These are phyloP conservation scores for Crepidotus variabilis DNA, from an alignment of 768 basidiomycete genomes.

Conservation along the genomic window DNA sequence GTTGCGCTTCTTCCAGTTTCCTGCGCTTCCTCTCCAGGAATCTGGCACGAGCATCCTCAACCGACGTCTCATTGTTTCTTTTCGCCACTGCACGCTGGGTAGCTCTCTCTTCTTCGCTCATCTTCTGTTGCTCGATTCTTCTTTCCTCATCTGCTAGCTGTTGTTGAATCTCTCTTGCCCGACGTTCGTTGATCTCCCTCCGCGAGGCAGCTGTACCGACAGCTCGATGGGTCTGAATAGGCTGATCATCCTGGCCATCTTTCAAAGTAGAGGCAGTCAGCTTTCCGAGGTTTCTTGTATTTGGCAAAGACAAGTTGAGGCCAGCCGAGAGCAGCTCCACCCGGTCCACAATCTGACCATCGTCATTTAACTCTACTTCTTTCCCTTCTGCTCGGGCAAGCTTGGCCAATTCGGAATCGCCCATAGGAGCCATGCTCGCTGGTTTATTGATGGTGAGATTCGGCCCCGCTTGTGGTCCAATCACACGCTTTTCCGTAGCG, in stretches of 20 bases:
- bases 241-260: conserved; percentile 7
- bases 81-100: conserved; percentile 63
- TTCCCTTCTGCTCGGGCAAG: conserved; percentile 73
- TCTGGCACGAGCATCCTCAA: conserved; percentile 70
- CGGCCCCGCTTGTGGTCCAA: conserved; percentile 60
- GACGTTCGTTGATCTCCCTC: conserved; percentile 80
- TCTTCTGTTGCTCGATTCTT: conserved; percentile 52
- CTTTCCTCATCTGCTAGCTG: conserved; percentile 78
- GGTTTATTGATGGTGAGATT: conserved; percentile 81
- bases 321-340: conserved; percentile 89
- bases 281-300: conserved; percentile 67
- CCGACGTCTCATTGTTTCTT: conserved; percentile 71
- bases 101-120: conserved; percentile 59
- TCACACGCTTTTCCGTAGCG: conserved; percentile 58
- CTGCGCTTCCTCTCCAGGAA: conserved; percentile 79
- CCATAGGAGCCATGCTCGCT: conserved; percentile 52
- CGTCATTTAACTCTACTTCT: conserved; percentile 91
- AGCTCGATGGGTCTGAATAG: conserved; percentile 59
- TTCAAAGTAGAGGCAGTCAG: conserved; percentile 25
- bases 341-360: conserved; percentile 96
- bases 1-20: conserved; percentile 49
- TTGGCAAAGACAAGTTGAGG: conserved; percentile 82
- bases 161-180: conserved; percentile 68
- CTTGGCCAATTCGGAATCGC: conserved; percentile 73
- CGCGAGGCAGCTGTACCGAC: conserved; percentile 80